Conservation (phyloP, 805 yeast genomes). For the Pichia cabralensis region DNA sequence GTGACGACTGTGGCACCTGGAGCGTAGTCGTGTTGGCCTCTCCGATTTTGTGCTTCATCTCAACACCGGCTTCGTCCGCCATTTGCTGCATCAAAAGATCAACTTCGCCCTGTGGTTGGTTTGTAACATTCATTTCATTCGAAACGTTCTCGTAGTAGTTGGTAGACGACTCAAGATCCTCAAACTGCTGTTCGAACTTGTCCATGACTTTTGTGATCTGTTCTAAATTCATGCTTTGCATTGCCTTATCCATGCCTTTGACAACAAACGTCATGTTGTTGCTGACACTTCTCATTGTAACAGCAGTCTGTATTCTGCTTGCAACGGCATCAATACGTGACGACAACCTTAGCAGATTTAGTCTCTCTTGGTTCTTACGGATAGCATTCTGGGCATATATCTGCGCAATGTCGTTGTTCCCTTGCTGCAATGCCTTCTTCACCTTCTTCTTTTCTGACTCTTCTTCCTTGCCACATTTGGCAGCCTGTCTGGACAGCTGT, state of each 20-base stretch:
- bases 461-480: slow-evolving; percentile 85
- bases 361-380: slow-evolving; percentile 77
- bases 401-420: slow-evolving; percentile 85
- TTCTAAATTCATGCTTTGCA: slow-evolving; percentile 92
- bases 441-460: slow-evolving; percentile 77
- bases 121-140: slow-evolving; percentile 73
- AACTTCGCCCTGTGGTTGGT: slow-evolving; percentile 93
- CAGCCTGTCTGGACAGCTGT: slow-evolving; percentile 82
- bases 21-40: too few relatives aligned
- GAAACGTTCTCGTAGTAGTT: slow-evolving; percentile 90
- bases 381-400: slow-evolving; percentile 95
- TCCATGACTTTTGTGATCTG: slow-evolving; percentile 92
- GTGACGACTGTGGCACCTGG: too few relatives aligned
- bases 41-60: slow-evolving; percentile 70
- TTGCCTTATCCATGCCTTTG: slow-evolving; percentile 91
- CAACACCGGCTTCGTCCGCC: slow-evolving; percentile 96
- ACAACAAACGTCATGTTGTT: slow-evolving; percentile 91
- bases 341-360: slow-evolving; percentile 71
- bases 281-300: slow-evolving; percentile 91
- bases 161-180: slow-evolving; percentile 88
- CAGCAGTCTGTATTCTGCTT: slow-evolving; percentile 92
- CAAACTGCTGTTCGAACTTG: slow-evolving; percentile 91
- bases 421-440: slow-evolving; percentile 79
- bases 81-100: slow-evolving; percentile 83
- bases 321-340: slow-evolving; percentile 95